These are phyloP conservation scores for Rhododendron griersonianum DNA, from an alignment of 148 eudicot genomes.

Conservation along the genomic window DNA sequence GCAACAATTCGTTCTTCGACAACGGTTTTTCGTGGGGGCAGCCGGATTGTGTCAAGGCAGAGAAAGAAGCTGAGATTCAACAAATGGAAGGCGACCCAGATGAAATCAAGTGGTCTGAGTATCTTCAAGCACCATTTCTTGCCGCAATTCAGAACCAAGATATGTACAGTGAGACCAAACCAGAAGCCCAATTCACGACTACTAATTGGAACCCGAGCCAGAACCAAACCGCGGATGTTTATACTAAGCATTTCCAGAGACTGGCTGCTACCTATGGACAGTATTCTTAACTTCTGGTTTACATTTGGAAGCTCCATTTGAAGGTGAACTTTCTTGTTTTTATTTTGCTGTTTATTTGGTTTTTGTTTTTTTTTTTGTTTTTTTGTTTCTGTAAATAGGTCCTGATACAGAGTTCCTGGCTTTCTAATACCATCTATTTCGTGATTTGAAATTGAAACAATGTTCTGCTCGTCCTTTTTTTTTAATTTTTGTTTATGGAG, in stretches of 20 bases:
- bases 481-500: not conserved
- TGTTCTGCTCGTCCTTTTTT: not conserved
- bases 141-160: slow-evolving; percentile 21
- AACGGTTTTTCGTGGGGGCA: slow-evolving; percentile 42
- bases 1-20: slow-evolving; percentile 26
- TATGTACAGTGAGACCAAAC: slow-evolving; percentile 40
- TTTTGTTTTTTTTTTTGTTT: not conserved
- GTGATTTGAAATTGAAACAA: slow-evolving; percentile 14
- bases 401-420: slow-evolving; percentile 8
- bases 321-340: not conserved
- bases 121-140: slow-evolving; percentile 48
- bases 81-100: slow-evolving; percentile 34
- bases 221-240: slow-evolving; percentile 34
- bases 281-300: slow-evolving; percentile 39
- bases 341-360: not conserved
- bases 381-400: slow-evolving; percentile 51
- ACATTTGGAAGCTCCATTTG: not conserved
- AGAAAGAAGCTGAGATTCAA: slow-evolving; percentile 27
- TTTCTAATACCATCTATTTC: slow-evolving; percentile 7
- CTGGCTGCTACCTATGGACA: slow-evolving; percentile 73
- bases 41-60: slow-evolving; percentile 26
- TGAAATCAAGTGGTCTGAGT: slow-evolving; percentile 73
- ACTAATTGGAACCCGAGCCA: slow-evolving; percentile 40
- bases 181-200: slow-evolving; percentile 28
- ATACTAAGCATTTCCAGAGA: slow-evolving; percentile 59